Base-by-base conservation (phyloP, 345 rosid species). In the Hypericum perforatum region DNA sequence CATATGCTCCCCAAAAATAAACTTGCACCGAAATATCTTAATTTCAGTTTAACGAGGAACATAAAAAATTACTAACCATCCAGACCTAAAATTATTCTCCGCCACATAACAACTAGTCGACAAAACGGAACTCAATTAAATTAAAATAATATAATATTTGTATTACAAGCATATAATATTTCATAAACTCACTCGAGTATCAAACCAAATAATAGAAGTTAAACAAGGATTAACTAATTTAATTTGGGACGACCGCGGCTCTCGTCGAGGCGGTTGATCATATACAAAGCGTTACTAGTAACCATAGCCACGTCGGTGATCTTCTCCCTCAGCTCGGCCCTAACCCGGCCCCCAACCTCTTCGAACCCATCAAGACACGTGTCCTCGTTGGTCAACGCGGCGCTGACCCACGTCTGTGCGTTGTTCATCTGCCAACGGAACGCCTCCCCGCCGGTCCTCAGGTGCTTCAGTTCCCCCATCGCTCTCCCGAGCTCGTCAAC, bases 291-390 rank as follows among this genome's bases (percentile, higher is more conserved):
- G 51, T 89, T 89, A 52, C 97, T 85, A 16, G 97, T 89, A 39
- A 83, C 78, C 61, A 68, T 73, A 5, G 90, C 88, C 7, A 83
- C 84, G 49, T 71, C 71, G 7, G 70, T 69, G 54, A 83, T 78
- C 79, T 76, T 79, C 43, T 56, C 29, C 57, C 71, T 79, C 52
- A 77, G 81, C 7, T 76, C 73, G 8, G 42, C 59, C 61, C 75
- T 81, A n/a, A 75, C 42, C 12, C 58, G 51, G 39, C 78, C 77
- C 43, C 56, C 68, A 12, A 70, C 60, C 9, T 56, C 78, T 32
- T 76, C 60, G 57, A 89, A 85, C 60, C 97, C 95, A 64, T 89
- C 95, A 0, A 85, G 76, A 70, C 97, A 89, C 54, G 97, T 85
- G 76, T 89, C 82, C 62, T 85, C 92, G 50, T 85, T 65, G 13